Base-by-base conservation (phyloP, 83 land plant species). In the Picea abies region DNA sequence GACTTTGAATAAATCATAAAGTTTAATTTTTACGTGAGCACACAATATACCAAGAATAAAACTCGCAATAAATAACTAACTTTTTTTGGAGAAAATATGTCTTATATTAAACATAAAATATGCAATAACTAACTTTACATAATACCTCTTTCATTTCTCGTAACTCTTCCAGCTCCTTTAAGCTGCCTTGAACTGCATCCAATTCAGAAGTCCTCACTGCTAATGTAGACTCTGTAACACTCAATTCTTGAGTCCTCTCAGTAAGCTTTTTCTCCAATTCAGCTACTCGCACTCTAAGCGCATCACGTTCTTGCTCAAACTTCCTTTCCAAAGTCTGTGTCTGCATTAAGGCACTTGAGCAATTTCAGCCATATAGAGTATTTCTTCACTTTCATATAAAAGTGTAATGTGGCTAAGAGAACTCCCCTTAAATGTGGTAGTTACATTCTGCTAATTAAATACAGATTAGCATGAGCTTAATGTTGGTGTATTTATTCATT, bases 121-220 rank as follows among this genome's bases (percentile, higher is more conserved):
- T 52, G 58, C 58, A 52, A 52, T 11, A 52, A 52, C 49, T 73
- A 23, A 47, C 47, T 41, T 73, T 75, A 3, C 4, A 61, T 10
- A 22, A 16, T 79, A 92, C 96, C 91, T 92, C 96, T 88, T 94
- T 96, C 90, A 96, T 90, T 87, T 96, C 98, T 65, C 96, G 82
- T 14, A 96, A 80, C 63, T 96, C 98, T 6, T 94, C 96, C 44
- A 96, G 79, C 76, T 96, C 98, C 81, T 90, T 93, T 62, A 92
- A 56, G 84, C 86, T 90, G 65, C 83, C 83, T 76, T 94, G 95
- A 35, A 96, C 68, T 41, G 86, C 79, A 73, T 85, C 91, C 25
- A 93, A 82, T 60, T 96, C 96, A 11, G 82, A 73, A 71, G 88
- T 85, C 71, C 85, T 89, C 32, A 78, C 19, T 35, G 85, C 82